These are phyloP conservation scores for Periglandula ipomoeae DNA, from an alignment of 2,329 filamentous ascomycete genomes.

Conservation along the genomic window DNA sequence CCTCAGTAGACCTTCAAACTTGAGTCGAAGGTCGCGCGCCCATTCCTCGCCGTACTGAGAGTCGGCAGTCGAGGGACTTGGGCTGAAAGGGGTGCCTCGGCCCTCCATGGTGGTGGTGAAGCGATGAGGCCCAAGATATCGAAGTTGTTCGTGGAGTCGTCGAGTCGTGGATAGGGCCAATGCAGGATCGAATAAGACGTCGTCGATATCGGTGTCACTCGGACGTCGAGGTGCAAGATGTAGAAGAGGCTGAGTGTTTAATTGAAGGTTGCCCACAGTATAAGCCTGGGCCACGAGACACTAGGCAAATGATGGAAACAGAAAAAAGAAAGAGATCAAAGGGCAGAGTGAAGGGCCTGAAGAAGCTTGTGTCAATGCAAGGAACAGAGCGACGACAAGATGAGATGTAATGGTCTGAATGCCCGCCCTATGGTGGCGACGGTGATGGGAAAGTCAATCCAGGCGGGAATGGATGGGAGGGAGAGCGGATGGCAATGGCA, in stretches of 20 bases:
- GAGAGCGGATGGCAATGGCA: not conserved
- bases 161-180: not conserved
- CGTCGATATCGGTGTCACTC: not conserved
- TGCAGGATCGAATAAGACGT: not conserved
- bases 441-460: not conserved
- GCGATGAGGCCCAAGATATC: not conserved
- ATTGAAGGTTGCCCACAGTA: not conserved
- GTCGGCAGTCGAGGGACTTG: slow-evolving; percentile 16
- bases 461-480: not conserved
- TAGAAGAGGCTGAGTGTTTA: not conserved
- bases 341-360: no score
- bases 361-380: not conserved
- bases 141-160: not conserved
- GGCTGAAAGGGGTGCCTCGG: slow-evolving; percentile 25
- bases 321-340: no score
- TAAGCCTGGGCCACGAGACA: not conserved
- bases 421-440: slow-evolving; percentile 3
- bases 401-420: not conserved
- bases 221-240: not conserved
- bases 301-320: slow-evolving; percentile 1
- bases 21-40: slow-evolving; percentile 69
- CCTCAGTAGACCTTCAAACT: slow-evolving; percentile 80
- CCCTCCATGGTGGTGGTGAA: slow-evolving; percentile 31
- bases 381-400: not conserved
- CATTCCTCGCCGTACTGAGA: slow-evolving; percentile 57